Conservation (phyloP, 2,329 filamentous ascomycete genomes). For the Dryadomyces sulphureus region DNA sequence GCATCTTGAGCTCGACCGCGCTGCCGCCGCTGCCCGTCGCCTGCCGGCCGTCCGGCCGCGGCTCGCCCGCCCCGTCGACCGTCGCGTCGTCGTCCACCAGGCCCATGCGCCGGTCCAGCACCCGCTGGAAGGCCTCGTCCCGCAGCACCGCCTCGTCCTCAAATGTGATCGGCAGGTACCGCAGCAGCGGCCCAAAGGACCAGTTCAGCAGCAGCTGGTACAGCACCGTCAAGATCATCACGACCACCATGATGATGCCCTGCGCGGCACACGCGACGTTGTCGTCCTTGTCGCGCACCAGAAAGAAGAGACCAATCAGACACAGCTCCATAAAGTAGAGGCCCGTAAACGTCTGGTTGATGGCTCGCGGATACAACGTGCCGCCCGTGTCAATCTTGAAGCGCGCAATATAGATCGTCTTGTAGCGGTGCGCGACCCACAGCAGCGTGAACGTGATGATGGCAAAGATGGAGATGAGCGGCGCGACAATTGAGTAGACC, state of each 20-base stretch:
- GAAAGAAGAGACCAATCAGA: slow-evolving; percentile 78
- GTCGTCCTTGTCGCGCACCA: slow-evolving; percentile 44
- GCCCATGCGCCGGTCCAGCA: slow-evolving; percentile 57
- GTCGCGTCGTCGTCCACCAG: slow-evolving; percentile 27
- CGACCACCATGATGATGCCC: slow-evolving; percentile 71
- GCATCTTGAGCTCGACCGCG: slow-evolving; percentile 22
- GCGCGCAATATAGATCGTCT: slow-evolving; percentile 85
- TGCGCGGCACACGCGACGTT: slow-evolving; percentile 53
- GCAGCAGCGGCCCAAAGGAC: slow-evolving; percentile 72
- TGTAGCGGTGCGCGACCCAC: slow-evolving; percentile 94
- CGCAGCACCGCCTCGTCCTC: slow-evolving; percentile 90
- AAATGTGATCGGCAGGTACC: slow-evolving; percentile 84
- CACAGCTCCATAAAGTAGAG: slow-evolving; percentile 90
- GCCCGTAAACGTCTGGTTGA: slow-evolving; percentile 91
- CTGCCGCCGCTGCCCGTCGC: slow-evolving; percentile 9
- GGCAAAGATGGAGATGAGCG: slow-evolving; percentile 84
- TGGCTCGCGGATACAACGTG: slow-evolving; percentile 76
- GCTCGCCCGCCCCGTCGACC: slow-evolving; percentile 19
- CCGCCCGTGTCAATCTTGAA: slow-evolving; percentile 87
- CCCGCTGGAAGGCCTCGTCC: slow-evolving; percentile 74
- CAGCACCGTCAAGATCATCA: slow-evolving; percentile 51
- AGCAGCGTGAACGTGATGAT: slow-evolving; percentile 82
- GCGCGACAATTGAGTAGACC: slow-evolving; percentile 79
- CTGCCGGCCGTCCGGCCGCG: slow-evolving; percentile 11
- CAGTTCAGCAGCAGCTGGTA: slow-evolving; percentile 72